Conservation (phyloP, 2,329 filamentous ascomycete genomes). For the Fusarium sp. region DNA sequence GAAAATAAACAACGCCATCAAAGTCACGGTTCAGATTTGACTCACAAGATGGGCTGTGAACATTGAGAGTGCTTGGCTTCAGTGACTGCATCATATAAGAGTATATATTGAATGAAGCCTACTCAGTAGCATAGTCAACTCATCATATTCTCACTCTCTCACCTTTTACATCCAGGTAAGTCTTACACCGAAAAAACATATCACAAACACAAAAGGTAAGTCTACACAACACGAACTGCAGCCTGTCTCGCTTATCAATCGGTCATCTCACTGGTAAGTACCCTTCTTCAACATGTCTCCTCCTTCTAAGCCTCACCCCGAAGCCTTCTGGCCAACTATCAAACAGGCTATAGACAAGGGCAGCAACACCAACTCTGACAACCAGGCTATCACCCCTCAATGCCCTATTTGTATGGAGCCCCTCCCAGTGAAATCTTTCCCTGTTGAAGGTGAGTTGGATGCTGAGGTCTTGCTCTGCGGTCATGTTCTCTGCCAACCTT, state of each 20-base stretch:
- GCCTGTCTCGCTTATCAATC: neutral
- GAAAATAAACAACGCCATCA: too few species aligned
- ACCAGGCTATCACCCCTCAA: neutral
- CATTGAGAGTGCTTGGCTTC: neutral
- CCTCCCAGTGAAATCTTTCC: conserved; percentile 7
- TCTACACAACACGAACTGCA: neutral
- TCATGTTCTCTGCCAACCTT: conserved; percentile 34
- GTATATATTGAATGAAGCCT: neutral
- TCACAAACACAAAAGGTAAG: neutral
- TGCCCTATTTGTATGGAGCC: conserved; percentile 34
- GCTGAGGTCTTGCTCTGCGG: conserved; percentile 34
- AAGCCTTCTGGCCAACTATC: conserved; percentile 23
- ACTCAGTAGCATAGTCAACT: neutral
- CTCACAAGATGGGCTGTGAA: neutral
- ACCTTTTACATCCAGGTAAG: neutral
- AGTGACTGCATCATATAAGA: neutral
- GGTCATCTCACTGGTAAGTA: neutral
- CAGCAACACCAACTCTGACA: neutral
- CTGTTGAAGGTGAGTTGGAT: neutral
- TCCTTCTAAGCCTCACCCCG: neutral
- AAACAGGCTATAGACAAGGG: neutral
- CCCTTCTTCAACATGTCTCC: neutral
- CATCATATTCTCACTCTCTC: neutral
- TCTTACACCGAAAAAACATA: neutral
- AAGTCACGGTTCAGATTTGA: neutral